Conservation (phyloP, 257 asterid species). For the Pogostemon cablin region DNA sequence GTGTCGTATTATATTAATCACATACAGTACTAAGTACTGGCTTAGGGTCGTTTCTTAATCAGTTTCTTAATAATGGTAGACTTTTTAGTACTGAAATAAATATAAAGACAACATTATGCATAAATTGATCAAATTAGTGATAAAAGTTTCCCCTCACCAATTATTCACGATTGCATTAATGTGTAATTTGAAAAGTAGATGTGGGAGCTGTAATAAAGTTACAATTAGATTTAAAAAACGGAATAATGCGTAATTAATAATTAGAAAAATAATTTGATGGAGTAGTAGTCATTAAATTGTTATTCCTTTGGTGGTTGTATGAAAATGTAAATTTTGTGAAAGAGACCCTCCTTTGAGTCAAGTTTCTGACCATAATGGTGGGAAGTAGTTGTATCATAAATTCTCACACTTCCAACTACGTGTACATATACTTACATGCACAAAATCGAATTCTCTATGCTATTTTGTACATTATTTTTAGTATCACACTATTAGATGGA, state of each 20-base stretch:
- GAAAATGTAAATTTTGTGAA: constrained; percentile 18
- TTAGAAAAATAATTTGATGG: not conserved
- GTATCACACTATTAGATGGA: no score
- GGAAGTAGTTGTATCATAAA: constrained; percentile 39
- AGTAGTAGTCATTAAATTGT: constrained; percentile 4
- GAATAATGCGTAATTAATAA: not conserved
- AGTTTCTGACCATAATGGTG: constrained; percentile 21
- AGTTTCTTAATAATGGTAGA: constrained; percentile 18
- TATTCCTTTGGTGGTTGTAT: constrained; percentile 27
- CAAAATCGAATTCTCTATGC: no score
- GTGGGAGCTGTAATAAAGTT: not conserved
- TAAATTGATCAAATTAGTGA: not conserved
- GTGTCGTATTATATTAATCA: no score
- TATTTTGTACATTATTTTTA: no score
- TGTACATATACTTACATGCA: not conserved
- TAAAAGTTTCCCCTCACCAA: not conserved
- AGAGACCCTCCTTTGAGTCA: constrained; percentile 11
- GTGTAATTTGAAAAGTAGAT: not conserved
- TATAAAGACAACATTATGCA: not conserved
- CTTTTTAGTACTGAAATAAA: constrained; percentile 13
- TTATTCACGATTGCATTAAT: not conserved
- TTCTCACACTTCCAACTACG: constrained; percentile 7
- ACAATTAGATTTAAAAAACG: not conserved
- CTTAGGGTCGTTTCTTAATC: not conserved
- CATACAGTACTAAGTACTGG: not conserved